These are phyloP conservation scores for Pseudofabraea citricarpa DNA, from an alignment of 2,329 filamentous ascomycete genomes.

Conservation along the genomic window DNA sequence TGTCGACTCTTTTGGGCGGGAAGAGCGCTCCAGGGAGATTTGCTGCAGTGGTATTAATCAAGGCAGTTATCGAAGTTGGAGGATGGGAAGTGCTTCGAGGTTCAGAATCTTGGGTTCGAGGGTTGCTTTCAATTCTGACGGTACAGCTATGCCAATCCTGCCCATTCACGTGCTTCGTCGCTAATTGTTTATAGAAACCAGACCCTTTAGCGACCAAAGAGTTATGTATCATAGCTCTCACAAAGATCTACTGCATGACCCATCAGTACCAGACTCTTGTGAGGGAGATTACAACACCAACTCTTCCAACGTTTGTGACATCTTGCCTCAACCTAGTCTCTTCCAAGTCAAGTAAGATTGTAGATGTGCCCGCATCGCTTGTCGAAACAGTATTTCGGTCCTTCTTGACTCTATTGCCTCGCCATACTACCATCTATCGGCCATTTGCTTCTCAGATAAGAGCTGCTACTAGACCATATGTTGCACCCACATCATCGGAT, in stretches of 20 bases:
- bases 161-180: conserved; percentile 1
- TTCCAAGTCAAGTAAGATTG: conserved; percentile 31
- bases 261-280: conserved; percentile 79
- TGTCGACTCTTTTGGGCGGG: conserved; percentile 74
- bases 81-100: conserved; percentile 77
- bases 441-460: conserved; percentile 68
- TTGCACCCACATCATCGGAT: conserved; percentile 60
- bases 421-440: conserved; percentile 79
- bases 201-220: conserved; percentile 73
- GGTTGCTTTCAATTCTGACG: conserved; percentile 69
- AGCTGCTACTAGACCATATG: conserved; percentile 50
- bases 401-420: conserved; percentile 67
- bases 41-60: conserved; percentile 72
- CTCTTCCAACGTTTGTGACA: conserved; percentile 68
- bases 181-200: conserved; percentile 54
- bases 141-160: conserved; percentile 34
- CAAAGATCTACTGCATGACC: conserved; percentile 78
- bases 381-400: conserved; percentile 67
- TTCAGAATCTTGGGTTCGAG: conserved; percentile 70
- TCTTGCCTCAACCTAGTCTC: conserved; percentile 66
- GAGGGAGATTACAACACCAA: conserved; percentile 83
- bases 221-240: conserved; percentile 70
- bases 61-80: conserved; percentile 75
- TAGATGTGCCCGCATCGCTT: conserved; percentile 42
- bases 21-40: conserved; percentile 71